These are phyloP conservation scores for Candida hispaniensis DNA, from an alignment of 805 yeast species.

Conservation along the genomic window DNA sequence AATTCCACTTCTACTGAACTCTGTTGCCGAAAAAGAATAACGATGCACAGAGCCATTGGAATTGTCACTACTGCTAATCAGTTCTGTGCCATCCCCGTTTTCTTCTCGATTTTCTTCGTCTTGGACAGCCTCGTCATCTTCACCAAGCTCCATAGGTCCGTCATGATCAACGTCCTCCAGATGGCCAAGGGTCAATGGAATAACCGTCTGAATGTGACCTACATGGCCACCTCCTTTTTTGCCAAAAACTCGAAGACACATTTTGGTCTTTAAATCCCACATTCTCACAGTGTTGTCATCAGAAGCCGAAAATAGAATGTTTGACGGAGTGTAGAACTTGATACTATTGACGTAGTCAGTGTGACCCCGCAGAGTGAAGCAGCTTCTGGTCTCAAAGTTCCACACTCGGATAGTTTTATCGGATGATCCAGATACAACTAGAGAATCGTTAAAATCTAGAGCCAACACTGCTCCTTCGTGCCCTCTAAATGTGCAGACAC, in stretches of 20 bases:
- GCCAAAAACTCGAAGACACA: conserved; percentile 63
- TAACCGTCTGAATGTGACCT: conserved; percentile 87
- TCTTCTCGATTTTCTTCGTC: conserved; percentile 8
- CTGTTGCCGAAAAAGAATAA: conserved; percentile 3
- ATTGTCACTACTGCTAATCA: not conserved
- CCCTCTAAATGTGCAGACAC: conserved; percentile 87
- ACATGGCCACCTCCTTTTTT: conserved; percentile 65
- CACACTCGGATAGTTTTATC: conserved; percentile 89
- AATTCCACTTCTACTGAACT: conserved; percentile 2
- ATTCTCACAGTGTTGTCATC: conserved; percentile 88
- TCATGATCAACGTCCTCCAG: conserved; percentile 17
- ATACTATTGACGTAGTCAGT: conserved; percentile 87
- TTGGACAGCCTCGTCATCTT: conserved; percentile 12
- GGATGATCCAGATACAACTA: conserved; percentile 88
- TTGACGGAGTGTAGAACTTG: conserved; percentile 68
- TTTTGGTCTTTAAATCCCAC: conserved; percentile 84
- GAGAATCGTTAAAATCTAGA: conserved; percentile 70
- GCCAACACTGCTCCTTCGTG: conserved; percentile 78
- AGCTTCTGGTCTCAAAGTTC: conserved; percentile 90
- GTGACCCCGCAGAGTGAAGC: conserved; percentile 89
- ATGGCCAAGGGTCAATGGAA: conserved; percentile 55
- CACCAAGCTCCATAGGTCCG: conserved; percentile 4
- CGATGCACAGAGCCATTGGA: conserved; percentile 9
- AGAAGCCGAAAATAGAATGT: conserved; percentile 72
- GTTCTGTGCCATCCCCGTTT: not conserved